Conservation (phyloP, 345 rosid species). For the Dovyalis caffra region DNA sequence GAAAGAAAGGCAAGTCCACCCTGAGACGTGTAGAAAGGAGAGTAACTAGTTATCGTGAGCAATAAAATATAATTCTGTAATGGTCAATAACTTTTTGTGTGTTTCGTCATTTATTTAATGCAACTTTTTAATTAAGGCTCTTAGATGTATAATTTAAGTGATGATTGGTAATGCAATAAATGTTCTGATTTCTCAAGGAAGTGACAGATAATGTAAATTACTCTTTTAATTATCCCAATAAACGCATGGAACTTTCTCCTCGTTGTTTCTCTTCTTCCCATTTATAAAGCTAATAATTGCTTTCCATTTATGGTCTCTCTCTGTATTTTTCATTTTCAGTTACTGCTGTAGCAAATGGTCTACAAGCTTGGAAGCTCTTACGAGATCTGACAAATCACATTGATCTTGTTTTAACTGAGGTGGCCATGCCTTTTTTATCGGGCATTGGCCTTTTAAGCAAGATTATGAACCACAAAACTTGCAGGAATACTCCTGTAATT, state of each 20-base stretch:
- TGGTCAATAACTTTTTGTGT: neutral
- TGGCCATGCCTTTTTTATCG: constrained; percentile 47
- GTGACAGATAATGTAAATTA: neutral
- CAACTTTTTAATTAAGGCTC: neutral
- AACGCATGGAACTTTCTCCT: neutral
- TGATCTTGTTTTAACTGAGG: constrained; percentile 62
- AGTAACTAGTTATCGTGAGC: neutral
- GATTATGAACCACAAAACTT: constrained; percentile 58
- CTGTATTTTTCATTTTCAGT: constrained; percentile 31
- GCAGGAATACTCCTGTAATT: constrained; percentile 49
- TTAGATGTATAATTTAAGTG: neutral
- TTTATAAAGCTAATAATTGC: neutral
- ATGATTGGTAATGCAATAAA: neutral
- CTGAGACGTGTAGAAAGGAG: neutral
- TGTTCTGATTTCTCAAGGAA: neutral
- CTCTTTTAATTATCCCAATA: neutral
- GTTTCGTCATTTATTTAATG: neutral
- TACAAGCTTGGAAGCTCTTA: constrained; percentile 63
- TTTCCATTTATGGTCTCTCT: no score
- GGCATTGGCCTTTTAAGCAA: constrained; percentile 58
- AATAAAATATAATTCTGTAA: neutral
- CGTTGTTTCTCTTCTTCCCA: neutral
- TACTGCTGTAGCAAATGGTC: constrained; percentile 46
- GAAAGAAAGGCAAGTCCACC: neutral
- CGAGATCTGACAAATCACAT: constrained; percentile 49